Base-by-base conservation (phyloP, 2,329 filamentous ascomycete genomes). In the Fusarium sp. region DNA sequence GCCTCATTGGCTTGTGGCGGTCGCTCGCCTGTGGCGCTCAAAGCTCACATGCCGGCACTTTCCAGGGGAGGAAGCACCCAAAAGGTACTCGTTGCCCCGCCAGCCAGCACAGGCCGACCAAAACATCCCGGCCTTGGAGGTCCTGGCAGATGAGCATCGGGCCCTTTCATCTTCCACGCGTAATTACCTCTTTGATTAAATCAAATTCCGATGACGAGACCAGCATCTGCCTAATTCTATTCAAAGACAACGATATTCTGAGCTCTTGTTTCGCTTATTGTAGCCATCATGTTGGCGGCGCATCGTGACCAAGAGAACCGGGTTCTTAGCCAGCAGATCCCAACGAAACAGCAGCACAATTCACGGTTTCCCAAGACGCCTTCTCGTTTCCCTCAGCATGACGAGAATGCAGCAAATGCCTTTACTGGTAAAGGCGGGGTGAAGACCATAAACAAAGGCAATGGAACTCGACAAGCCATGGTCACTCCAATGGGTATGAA, bases 261-360 rank as follows among this genome's bases (percentile, higher is more conserved):
- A 67, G 34, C 58, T 46, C 29, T 59, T 47, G 52, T 47, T 60
- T 68, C 57, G 58, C 46, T 58, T 41, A 67, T 63, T 48, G 49
- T 54, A 38, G 49, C 43, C 65, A 75, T 67, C 54, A 97, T 94
- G 93, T 85, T 94, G 78, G 92, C 92, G 65, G 86, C 91, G 77
- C 89, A 91, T 77, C 88, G 90, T 75, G 92, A 97, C 80, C 94
- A 97, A 82, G 94, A 98, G 81, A 98, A 98, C 81, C 82, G 93
- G 79, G 88, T 93, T 75, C 90, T 93, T 78, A 87, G 86, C 71
- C 92, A 92, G 78, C 93, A 94, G 78, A 87, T 90, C 25, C 88
- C 90, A 16, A 85, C 88, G 18, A 97, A 97, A 80, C 90, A 85
- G 77, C 91, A 94, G 72, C 89, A 92, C 58, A 97, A 95, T 59